Evolutionary conservation across 345 rosid species (phyloP), one percentile per base, ranked within the genome.

Genomic region (Anacardium occidentale): DNA sequence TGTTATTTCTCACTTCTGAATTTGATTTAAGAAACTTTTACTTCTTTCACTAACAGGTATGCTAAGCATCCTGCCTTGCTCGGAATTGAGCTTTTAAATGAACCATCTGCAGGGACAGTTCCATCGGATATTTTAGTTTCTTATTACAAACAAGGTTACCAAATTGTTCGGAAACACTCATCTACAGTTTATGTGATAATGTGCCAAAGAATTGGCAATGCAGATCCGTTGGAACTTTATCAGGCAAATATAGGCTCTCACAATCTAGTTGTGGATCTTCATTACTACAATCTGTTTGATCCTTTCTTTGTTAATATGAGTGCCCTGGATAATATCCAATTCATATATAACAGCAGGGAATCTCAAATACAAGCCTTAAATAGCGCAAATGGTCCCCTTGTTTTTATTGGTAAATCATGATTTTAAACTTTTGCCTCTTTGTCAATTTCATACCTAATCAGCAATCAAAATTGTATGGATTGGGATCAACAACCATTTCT

Each of bases 181-280:
- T 29, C 84, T 9, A 72, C 77, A 42, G 86, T 90, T 50, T 90
- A 86, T 53, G 92, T 90, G 69, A 85, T 90, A 52, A 17, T 86
- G 17, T 90, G 92, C 78, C 96, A 90, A 78, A 85, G 92, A 83
- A 88, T 90, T 7, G 96, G 96, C 84, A 84, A 85, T 75, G 92
- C 87, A 3, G 90, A 88, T 72, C 92, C 91, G 0, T 24, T 83
- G 57, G 96, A 90, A 75, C 92, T 90, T 61, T 86, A 82, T 74
- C 84, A 81, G 69, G 89, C 96, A 24, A 76, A 83, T 67, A 73
- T 90, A 63, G 89, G 92, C 64, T 80, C 81, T 14, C 83, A 84
- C 60, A 85, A 90, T 55, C 0, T 81, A 52, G 92, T 90, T 73
- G 83, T 90, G 80, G 96, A 90, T 78, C 81, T 90, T 71, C 96